Evolutionary conservation across 495 filamentous ascomycete species (phyloP).

Genomic region (Durotheca rogersii): DNA sequence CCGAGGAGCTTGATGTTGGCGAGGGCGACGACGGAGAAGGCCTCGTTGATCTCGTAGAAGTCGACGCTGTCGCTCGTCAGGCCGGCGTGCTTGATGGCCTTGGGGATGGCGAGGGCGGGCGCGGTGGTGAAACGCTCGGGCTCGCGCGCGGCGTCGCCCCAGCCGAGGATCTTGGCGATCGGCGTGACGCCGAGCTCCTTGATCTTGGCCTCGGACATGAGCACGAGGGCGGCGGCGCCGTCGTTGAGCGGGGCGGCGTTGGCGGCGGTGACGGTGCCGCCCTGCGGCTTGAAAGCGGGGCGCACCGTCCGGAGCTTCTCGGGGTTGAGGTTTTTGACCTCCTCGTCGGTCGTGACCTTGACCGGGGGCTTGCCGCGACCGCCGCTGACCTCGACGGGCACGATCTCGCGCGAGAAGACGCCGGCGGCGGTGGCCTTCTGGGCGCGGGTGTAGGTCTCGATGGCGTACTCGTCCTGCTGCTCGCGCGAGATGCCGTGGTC

Average conservation of each 20-base stretch:
- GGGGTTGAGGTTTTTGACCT: constrained; percentile 95
- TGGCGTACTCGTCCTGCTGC: constrained; percentile 90
- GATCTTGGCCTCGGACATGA: constrained; percentile 86
- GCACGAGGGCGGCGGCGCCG: constrained; percentile 83
- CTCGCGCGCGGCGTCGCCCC: constrained; percentile 88
- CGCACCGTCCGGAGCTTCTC: constrained; percentile 83
- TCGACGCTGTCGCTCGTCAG: constrained; percentile 74
- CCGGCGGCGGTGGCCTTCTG: constrained; percentile 79
- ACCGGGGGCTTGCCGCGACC: constrained; percentile 87
- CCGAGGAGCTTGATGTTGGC: constrained; percentile 90
- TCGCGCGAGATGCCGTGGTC: constrained; percentile 81
- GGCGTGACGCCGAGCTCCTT: constrained; percentile 87
- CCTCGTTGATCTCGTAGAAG: constrained; percentile 98
- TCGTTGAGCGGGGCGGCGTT: constrained; percentile 97
- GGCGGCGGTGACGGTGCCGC: constrained; percentile 92
- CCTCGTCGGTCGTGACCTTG: constrained; percentile 82
- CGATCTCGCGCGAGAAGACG: constrained; percentile 80
- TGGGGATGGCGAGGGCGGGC: constrained; percentile 92
- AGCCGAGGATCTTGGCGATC: constrained; percentile 91
- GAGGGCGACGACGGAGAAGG: constrained; percentile 93
- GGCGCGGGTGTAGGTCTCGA: constrained; percentile 86
- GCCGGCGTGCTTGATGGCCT: constrained; percentile 89
- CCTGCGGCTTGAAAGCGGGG: constrained; percentile 78
- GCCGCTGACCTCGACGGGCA: constrained; percentile 82
- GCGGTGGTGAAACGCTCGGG: constrained; percentile 95